Base-by-base conservation (phyloP, 129 eudicot species). In the Helianthus annuus region DNA sequence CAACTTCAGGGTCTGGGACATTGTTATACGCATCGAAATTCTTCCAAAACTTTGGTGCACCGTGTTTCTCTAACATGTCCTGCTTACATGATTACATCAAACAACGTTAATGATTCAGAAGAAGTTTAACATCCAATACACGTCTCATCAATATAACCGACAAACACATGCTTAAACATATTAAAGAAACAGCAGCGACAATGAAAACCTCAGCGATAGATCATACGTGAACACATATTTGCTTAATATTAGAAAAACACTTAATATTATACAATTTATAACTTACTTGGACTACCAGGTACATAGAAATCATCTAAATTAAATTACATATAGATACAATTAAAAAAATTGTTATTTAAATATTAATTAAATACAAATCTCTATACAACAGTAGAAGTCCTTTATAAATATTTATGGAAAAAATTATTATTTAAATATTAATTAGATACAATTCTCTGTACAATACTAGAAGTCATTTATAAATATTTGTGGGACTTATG, bases 1-100 rank as follows among this genome's bases (percentile, higher is more conserved):
- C 72, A 60, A 68, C 44, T 66, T 79, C 92, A 46, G 54, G 69
- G 75, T 70, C 72, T 29, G 84, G 76, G 40, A 51, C 49, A 77
- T 86, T 57, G 42, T 53, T 78, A 55, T 83, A 87, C 60, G 79
- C 85, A 80, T 86, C 83, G 68, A 94, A 93, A 78, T 93, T 80
- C 71, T 64, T 82, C 97, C 98, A 93, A 77, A 93, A 89, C 77
- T 76, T 89, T 22, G 87, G 66, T 52, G 87, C 88, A 38, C 86
- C 75, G 29, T 87, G 83, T 71, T 75, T 88, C 78, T 90, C 93
- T 66, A 90, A 82, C 45, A 67, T 49, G 44, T 79, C 89, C 98
- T 93, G 88, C 39, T 69, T 58, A 71, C 53, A 45, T 45, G 88
- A 38, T 69, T 57, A 71, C 53, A 46, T 45, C 9, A 66, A 49